Base-by-base conservation (phyloP, 2,329 filamentous ascomycete species). In the Ascochyta koolunga region DNA sequence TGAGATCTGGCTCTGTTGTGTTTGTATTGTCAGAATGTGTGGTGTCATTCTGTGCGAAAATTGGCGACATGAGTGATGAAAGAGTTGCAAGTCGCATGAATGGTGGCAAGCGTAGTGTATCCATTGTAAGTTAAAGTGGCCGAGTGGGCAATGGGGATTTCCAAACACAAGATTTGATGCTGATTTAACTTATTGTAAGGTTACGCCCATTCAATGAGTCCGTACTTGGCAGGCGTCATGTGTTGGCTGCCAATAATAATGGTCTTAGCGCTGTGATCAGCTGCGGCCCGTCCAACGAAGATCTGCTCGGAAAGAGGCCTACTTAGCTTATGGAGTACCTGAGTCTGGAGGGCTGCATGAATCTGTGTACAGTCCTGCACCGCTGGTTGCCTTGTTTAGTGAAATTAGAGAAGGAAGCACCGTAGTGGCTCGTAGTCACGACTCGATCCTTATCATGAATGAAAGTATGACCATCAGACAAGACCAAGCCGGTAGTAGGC, bases 211-310 rank as follows among this genome's bases (percentile, higher is more conserved):
- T 54, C 44, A 44, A 22, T 36, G 29, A 45, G 9, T 38, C 10
- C 29, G 27, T 45, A 45, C 51, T 54, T 54, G 51, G 51, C 51
- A 33, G 21, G 35, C 36, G 45, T 45, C 46, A 50, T 46, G 45
- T 46, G 46, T 44, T 45, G 51, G 40, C 41, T 50, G 51, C 51
- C 51, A 54, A 54, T 54, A 50, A 50, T n/a, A 41, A n/a, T 10
- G 25, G 45, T 46, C 51, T 54, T 54, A 54, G 51, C 45, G 51
- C 29, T 24, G 45, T 24, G 51, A 46, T 45, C 31, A 41, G 32
- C 38, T 37, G 39, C 27, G 38, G 33, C n/a, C 45, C 29, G 40
- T 40, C 31, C 13, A 44, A 22, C 33, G 27, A 43, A 18, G 32
- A 39, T 48, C 39, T 43, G 39, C 39, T 43, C 39, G 16, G 33